A percentile compares a stretch with the other conserved stretches of the same genome.
Conservation (phyloP, 2,329 filamentous ascomycete genomes). For the Corniculantispora saksenae region DNA sequence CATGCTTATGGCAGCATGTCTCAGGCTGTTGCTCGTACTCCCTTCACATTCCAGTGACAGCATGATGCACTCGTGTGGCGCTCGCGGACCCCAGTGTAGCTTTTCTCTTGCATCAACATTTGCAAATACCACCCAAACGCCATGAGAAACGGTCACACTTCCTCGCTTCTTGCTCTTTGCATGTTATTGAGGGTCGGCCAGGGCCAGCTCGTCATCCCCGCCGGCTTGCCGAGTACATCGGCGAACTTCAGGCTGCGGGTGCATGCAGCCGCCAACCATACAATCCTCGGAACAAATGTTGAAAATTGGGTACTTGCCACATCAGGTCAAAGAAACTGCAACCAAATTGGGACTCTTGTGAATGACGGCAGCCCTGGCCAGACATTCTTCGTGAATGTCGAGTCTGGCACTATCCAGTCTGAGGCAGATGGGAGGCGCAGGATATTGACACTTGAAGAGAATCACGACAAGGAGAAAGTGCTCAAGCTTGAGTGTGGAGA, state of each 20-base stretch:
- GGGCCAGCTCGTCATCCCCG: background rate
- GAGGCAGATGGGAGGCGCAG: background rate
- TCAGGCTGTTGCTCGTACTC: background rate
- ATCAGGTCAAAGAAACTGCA: background rate
- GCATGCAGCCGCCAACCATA: background rate
- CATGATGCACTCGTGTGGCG: background rate
- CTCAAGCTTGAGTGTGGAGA: conserved; percentile 8
- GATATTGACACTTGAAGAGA: conserved; percentile 1
- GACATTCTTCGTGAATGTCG: conserved; percentile 1
- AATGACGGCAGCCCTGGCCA: background rate
- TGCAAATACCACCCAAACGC: too few species aligned
- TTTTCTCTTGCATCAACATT: too few species aligned
- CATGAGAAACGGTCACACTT: too few species aligned
- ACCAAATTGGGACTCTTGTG: background rate
- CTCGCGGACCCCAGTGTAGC: too few species aligned
- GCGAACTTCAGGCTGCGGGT: conserved; percentile 6
- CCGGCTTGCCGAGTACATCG: background rate
- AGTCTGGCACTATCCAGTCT: background rate
- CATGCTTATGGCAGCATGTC: background rate
- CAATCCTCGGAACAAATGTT: background rate
- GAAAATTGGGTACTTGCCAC: background rate
- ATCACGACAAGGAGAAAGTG: background rate
- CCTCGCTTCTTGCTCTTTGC: background rate
- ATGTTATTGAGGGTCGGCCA: background rate
- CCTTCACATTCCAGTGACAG: background rate